These are phyloP conservation scores for Populus tremula DNA, from an alignment of 345 rosid species.

Conservation along the genomic window DNA sequence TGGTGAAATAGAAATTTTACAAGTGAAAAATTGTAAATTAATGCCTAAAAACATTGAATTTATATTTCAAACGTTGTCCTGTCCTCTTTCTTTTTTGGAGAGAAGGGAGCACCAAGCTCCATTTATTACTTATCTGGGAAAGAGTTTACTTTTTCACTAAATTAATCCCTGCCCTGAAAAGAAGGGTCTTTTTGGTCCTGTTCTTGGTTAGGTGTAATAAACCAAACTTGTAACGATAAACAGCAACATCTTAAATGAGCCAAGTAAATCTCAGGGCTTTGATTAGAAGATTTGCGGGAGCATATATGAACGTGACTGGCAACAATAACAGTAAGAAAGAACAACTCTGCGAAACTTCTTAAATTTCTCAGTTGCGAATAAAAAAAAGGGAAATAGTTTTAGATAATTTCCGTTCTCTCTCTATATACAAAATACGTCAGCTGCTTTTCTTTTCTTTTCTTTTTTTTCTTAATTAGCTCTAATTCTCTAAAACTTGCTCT, in stretches of 20 bases:
- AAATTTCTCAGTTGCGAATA: slow-evolving; percentile 35
- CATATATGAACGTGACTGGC: neutral
- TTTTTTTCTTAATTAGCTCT: neutral
- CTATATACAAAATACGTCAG: slow-evolving; percentile 40
- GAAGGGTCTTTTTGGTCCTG: neutral
- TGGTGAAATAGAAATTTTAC: no score
- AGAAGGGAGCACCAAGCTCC: no score
- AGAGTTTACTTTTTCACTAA: neutral
- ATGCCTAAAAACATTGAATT: no score
- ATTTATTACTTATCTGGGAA: neutral
- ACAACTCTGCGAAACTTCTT: neutral
- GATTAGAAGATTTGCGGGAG: neutral
- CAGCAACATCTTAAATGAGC: neutral
- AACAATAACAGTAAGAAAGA: neutral
- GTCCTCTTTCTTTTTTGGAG: no score
- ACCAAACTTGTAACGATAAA: neutral
- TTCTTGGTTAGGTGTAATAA: neutral
- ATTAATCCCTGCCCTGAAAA: neutral
- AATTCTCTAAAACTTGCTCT: slow-evolving; percentile 16
- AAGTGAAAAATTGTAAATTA: no score
- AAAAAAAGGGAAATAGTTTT: neutral
- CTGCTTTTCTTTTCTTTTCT: neutral
- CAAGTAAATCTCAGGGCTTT: no score
- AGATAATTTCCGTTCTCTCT: slow-evolving; percentile 3
- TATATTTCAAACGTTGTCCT: no score